These are phyloP conservation scores for Ceratobasidium sp. DNA, from an alignment of 1,284 basidiomycete genomes.

Conservation along the genomic window DNA sequence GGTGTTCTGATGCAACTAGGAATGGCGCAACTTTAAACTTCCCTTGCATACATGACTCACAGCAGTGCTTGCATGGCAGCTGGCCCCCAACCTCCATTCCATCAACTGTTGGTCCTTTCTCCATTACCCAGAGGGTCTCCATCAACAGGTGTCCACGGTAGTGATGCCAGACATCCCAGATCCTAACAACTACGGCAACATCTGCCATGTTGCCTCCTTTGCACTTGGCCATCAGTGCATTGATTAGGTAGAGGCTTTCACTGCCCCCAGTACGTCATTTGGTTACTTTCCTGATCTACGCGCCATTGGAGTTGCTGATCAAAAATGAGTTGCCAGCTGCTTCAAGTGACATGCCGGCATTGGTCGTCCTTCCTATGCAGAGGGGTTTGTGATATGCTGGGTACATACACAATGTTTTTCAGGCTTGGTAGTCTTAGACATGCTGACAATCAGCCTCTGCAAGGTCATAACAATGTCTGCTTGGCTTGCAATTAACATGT, in stretches of 20 bases:
- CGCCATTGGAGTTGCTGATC: constrained; percentile 1
- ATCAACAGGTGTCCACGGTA: constrained; percentile 1
- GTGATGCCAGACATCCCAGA: constrained; percentile 2
- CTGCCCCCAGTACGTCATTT: neutral
- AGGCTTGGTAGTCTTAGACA: constrained; percentile 1
- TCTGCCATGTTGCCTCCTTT: neutral
- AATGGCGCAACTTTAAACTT: constrained; percentile 5
- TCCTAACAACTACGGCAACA: neutral
- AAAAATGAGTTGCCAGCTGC: neutral
- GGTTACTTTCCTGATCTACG: neutral
- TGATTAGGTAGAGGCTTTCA: neutral
- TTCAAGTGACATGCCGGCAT: neutral
- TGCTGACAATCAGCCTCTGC: neutral
- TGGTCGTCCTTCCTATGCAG: neutral
- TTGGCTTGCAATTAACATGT: neutral
- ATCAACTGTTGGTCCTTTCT: constrained; percentile 6
- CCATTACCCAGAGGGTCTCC: neutral
- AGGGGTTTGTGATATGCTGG: constrained; percentile 1
- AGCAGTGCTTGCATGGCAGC: neutral
- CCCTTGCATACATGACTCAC: constrained; percentile 8
- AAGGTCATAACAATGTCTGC: neutral
- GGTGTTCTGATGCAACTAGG: neutral
- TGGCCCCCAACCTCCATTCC: constrained; percentile 17
- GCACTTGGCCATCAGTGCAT: neutral
- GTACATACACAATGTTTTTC: constrained; percentile 6